Evolutionary conservation across 495 filamentous ascomycete genomes (phyloP).

Genomic region (Penicillium egyptiacum): DNA sequence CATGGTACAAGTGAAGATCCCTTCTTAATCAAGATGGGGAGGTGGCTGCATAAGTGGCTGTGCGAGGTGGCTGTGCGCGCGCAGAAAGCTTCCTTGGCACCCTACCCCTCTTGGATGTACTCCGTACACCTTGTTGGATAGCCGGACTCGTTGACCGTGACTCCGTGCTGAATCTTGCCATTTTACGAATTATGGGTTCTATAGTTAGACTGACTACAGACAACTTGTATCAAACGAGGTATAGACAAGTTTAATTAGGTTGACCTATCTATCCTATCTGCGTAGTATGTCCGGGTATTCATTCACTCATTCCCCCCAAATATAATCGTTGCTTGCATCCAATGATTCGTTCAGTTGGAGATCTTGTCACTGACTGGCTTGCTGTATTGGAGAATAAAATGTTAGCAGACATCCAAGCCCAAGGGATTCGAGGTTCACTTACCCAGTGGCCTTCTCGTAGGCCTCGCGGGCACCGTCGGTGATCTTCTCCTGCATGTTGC

Average conservation of each 20-base stretch:
- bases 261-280: background rate
- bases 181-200: background rate
- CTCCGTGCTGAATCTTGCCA: background rate
- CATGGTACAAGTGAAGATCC: background rate
- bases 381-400: background rate
- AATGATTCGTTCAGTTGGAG: background rate
- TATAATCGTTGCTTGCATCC: background rate
- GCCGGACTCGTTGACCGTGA: background rate
- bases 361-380: slow-evolving; percentile 5
- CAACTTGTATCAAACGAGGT: background rate
- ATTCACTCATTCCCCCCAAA: background rate
- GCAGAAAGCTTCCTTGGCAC: background rate
- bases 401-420: background rate
- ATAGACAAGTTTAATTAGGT: background rate
- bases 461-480: slow-evolving; percentile 10
- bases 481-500: slow-evolving; percentile 11
- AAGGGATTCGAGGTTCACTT: background rate
- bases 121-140: background rate
- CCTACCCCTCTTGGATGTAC: background rate
- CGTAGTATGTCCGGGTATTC: slow-evolving; percentile 2
- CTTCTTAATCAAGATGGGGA: background rate
- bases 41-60: background rate
- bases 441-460: slow-evolving; percentile 14
- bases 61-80: background rate
- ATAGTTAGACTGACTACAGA: background rate